Base-by-base conservation (phyloP, 192 early-diverging fungal genomes). In the Rhizophagus sp. region DNA sequence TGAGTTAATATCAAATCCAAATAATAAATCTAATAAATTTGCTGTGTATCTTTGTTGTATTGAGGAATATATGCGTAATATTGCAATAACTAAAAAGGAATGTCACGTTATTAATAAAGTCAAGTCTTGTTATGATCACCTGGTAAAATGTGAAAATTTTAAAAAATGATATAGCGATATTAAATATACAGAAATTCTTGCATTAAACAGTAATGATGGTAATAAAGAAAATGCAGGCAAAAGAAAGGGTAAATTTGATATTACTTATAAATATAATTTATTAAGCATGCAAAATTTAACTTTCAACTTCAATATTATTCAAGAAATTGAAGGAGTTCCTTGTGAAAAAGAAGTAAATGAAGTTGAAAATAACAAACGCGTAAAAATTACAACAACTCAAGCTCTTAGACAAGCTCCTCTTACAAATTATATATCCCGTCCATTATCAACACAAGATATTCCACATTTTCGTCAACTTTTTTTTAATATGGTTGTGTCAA, bases 1-100 rank as follows among this genome's bases (percentile, higher is more conserved):
- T 49, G 47, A 49, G 47, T 49, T 49, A 49, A 13, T 49, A 49
- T 49, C 12, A 49, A 49, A 49, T 49, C 47, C 47, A 49, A 73
- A 34, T 5, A 44, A 19, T 49, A 73, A 73, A 73, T n/a, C 52
- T 13, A 75, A 75, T 62, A 52, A 75, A 75, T 62, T 33, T 12
- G 57, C 57, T 11, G 57, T 75, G 34, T 75, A 33, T 30, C 8
- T 75, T 75, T 49, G 12, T 62, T 75, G 24, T 75, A 75, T 75
- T 15, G 1, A 27, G 61, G 33, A 75, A 36, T 52, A 62, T 62
- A 75, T 17, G 4, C 61, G 6, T 33, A n/a, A 10, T 33, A 2
- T 75, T 75, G 25, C 52, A 19, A 24, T 62, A 30, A 62, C 19
- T 30, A 75, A 75, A 1, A 50, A 50, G n/a, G 73, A 75, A 13